A percentile compares a stretch with the other conserved stretches of the same genome.
phyloP scores from a whole-genome alignment of 768 basidiomycete species.

The Lactarius indigo region DNA sequence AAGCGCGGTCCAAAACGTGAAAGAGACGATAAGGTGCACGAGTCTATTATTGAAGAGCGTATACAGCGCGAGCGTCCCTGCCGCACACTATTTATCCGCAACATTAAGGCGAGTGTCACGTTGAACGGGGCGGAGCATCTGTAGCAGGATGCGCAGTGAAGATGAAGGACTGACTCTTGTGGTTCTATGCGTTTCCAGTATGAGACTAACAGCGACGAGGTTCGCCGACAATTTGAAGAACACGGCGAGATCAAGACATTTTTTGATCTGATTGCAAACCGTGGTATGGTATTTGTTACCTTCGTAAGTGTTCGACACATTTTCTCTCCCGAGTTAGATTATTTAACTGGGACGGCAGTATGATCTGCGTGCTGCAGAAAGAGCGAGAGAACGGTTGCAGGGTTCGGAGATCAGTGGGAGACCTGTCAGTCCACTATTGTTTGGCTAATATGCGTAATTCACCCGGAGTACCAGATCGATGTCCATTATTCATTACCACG shows the following conservation, averaged over 20 bases:
- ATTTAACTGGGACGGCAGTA: slow-evolving; percentile 48
- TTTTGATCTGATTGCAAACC: slow-evolving; percentile 89
- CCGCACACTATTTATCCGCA: slow-evolving; percentile 93
- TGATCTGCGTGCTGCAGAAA: slow-evolving; percentile 89
- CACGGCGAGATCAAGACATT: slow-evolving; percentile 97
- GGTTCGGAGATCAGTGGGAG: slow-evolving; percentile 84
- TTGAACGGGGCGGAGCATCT: slow-evolving; percentile 3
- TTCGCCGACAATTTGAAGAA: slow-evolving; percentile 83
- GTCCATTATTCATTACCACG: slow-evolving; percentile 96
- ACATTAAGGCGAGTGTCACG: slow-evolving; percentile 83
- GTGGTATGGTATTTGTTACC: slow-evolving; percentile 99
- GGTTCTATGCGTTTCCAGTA: slow-evolving; percentile 48
- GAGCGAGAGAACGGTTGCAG: slow-evolving; percentile 87
- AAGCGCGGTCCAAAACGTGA: slow-evolving; percentile 63
- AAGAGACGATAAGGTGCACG: slow-evolving; percentile 86
- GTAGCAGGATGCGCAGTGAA: background rate
- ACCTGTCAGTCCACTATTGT: slow-evolving; percentile 57
- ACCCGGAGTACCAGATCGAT: slow-evolving; percentile 67
- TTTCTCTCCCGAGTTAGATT: background rate
- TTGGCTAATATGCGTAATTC: slow-evolving; percentile 2
- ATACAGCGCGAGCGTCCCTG: slow-evolving; percentile 93
- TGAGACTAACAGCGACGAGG: slow-evolving; percentile 82
- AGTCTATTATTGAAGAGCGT: slow-evolving; percentile 90
- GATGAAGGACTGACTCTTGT: slow-evolving; percentile 17
- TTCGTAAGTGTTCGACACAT: slow-evolving; percentile 65